Percentiles rank a stretch among this genome's conserved stretches.
Evolutionary conservation across 345 rosid genomes (phyloP).

Genomic region (Orychophragmus violaceus): DNA sequence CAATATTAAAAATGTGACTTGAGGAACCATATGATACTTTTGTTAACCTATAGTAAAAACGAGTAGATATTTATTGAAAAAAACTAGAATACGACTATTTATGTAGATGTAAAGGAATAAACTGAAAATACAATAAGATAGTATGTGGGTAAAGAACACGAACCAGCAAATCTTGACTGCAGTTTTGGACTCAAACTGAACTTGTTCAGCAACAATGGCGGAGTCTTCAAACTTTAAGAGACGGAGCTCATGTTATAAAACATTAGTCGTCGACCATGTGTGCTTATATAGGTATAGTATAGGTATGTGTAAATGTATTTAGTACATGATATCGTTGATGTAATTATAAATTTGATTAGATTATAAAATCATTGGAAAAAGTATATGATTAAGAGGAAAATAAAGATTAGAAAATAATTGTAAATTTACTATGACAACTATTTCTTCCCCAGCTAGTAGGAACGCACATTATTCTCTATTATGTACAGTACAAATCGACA

Average conservation of each 20-base stretch:
- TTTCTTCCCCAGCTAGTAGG: constrained; percentile 26
- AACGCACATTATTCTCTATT: constrained; percentile 8
- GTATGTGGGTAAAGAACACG: constrained; percentile 1
- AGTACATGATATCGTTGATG: constrained; percentile 1
- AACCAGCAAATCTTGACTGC: not conserved
- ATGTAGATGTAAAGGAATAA: not conserved
- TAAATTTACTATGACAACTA: constrained; percentile 3
- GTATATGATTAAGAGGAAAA: not conserved
- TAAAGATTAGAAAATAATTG: not conserved
- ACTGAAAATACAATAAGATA: not conserved
- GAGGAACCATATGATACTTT: not conserved
- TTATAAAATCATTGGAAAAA: not conserved
- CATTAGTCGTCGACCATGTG: not conserved
- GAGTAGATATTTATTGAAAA: no score
- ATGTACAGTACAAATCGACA: not conserved
- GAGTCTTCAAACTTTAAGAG: not conserved
- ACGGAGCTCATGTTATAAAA: not conserved
- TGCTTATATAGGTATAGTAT: constrained; percentile 13
- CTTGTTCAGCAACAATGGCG: constrained; percentile 13
- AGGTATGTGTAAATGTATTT: not conserved
- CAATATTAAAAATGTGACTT: not conserved
- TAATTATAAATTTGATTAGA: not conserved
- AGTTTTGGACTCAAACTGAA: not conserved
- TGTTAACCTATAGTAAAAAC: not conserved
- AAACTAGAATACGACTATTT: not conserved